A percentile compares a stretch with the other conserved stretches of the same genome.
These are phyloP conservation scores for Bromus sterilis DNA, from an alignment of 176 grass and related monocot species.

Conservation along the genomic window DNA sequence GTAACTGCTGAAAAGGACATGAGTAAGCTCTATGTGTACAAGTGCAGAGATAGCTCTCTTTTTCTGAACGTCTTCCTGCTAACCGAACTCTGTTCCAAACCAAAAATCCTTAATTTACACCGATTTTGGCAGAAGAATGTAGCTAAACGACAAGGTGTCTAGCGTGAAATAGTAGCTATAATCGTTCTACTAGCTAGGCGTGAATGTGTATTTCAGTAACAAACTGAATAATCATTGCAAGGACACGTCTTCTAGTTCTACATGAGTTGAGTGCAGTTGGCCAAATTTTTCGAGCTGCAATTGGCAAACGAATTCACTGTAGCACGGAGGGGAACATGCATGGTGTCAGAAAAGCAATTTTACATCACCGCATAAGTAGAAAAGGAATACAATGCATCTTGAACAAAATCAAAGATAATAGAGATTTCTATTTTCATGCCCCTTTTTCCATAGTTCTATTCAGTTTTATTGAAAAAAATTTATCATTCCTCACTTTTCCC, in stretches of 20 bases:
- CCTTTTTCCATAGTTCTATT: too few species aligned
- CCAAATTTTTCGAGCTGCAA: slow-evolving; percentile 10
- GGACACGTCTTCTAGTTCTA: background rate
- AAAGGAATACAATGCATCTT: slow-evolving; percentile 9
- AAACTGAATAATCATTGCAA: background rate
- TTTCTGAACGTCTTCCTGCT: background rate
- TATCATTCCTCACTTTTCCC: too few species aligned
- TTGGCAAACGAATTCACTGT: background rate
- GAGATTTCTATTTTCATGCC: too few species aligned
- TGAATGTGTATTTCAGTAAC: background rate
- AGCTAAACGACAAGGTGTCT: background rate
- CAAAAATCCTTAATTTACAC: background rate
- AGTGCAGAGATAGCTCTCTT: too few species aligned
- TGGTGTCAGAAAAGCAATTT: background rate
- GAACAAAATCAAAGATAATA: background rate
- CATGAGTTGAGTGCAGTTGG: background rate
- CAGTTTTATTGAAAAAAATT: too few species aligned
- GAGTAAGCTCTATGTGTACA: background rate
- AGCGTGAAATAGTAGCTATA: background rate
- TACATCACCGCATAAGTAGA: background rate
- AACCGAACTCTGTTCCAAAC: background rate
- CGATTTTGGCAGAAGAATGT: background rate
- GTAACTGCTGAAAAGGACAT: background rate
- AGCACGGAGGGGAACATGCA: background rate
- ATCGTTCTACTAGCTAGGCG: background rate